Conservation (phyloP, 139 green algal genomes). For the Micractinium conductrix region DNA sequence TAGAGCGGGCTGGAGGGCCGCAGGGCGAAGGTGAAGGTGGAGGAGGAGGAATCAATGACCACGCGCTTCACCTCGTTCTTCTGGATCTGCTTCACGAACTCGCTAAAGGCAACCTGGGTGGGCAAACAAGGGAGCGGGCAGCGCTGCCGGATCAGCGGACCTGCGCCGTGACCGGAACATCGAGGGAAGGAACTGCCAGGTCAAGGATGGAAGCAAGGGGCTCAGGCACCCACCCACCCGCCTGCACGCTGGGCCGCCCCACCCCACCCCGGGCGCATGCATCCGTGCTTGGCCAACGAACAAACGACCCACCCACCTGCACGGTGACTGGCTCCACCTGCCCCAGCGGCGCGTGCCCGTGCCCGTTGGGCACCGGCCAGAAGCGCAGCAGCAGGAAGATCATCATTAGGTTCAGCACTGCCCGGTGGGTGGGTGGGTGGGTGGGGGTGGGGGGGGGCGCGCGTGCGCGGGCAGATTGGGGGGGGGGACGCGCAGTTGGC, state of each 20-base stretch:
- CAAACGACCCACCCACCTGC: not conserved
- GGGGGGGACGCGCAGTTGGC: too few relatives aligned
- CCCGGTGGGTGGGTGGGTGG: not conserved
- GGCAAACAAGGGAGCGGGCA: not conserved
- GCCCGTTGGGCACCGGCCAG: constrained; percentile 57
- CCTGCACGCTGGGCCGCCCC: not conserved
- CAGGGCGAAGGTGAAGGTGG: constrained; percentile 61
- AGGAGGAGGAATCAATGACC: constrained; percentile 69
- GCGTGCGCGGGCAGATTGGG: not conserved
- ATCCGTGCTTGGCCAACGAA: too few relatives aligned
- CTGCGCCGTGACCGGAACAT: constrained; percentile 74
- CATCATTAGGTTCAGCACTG: constrained; percentile 5
- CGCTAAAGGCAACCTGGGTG: constrained; percentile 64
- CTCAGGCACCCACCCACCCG: not conserved
- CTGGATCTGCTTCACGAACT: constrained; percentile 78
- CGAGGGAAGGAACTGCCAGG: constrained; percentile 59
- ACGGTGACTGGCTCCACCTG: constrained; percentile 28
- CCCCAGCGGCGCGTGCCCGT: not conserved
- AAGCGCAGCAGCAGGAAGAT: constrained; percentile 71
- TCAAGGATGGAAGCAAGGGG: not conserved
- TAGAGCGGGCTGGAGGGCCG: constrained; percentile 28
- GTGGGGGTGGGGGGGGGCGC: not conserved
- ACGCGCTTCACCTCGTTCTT: constrained; percentile 76
- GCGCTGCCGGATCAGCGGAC: too few relatives aligned
- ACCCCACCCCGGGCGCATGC: not conserved